These are phyloP conservation scores for Serendipita sp. DNA, from an alignment of 768 basidiomycete species.

Conservation along the genomic window DNA sequence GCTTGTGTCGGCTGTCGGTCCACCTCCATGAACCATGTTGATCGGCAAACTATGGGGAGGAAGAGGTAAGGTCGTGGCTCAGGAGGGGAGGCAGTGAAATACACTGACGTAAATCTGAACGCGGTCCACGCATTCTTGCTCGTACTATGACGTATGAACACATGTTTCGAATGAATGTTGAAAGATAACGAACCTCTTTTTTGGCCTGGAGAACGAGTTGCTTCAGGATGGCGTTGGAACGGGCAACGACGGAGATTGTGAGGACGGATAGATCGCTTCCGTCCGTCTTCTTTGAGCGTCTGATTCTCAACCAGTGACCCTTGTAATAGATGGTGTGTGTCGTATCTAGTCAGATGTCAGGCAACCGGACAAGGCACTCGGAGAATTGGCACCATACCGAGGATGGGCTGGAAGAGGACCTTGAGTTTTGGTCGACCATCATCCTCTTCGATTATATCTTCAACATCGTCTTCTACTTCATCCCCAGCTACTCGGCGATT, in stretches of 20 bases:
- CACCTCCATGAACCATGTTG: conserved; percentile 70
- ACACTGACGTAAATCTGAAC: conserved; percentile 68
- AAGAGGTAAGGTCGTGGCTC: background rate
- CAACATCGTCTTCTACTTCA: conserved; percentile 33
- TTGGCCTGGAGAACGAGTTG: conserved; percentile 84
- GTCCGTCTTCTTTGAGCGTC: conserved; percentile 51
- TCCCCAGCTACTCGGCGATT: conserved; percentile 20
- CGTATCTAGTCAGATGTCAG: conserved; percentile 31
- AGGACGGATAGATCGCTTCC: conserved; percentile 55
- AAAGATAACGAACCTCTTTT: conserved; percentile 23
- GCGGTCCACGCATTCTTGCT: conserved; percentile 70
- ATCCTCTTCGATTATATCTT: conserved; percentile 26
- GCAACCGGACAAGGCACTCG: background rate
- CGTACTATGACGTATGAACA: conserved; percentile 32
- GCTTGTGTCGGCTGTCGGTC: conserved; percentile 75
- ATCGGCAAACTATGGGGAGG: background rate
- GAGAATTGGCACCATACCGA: conserved; percentile 16
- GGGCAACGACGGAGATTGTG: conserved; percentile 72
- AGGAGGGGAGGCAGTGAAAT: background rate
- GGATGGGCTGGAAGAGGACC: conserved; percentile 76
- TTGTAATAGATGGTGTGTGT: conserved; percentile 80
- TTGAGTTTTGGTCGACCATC: conserved; percentile 52
- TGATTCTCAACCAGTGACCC: conserved; percentile 69
- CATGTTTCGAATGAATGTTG: background rate
- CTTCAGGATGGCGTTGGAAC: conserved; percentile 70